Base-by-base conservation (phyloP, 1,284 basidiomycete species). In the Pterulicium gracile region DNA sequence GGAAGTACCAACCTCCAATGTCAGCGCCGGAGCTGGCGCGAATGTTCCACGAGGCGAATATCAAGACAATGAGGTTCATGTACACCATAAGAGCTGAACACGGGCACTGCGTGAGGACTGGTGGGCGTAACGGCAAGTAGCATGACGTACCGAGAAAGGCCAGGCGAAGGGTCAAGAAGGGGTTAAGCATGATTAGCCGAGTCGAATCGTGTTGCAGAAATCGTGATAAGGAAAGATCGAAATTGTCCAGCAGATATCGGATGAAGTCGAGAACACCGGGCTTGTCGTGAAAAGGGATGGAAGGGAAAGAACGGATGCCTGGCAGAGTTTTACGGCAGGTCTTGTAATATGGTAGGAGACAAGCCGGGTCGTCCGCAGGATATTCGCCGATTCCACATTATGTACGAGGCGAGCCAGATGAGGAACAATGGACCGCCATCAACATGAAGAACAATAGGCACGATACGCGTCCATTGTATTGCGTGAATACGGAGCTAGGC, bases 11-110 rank as follows among this genome's bases (percentile, higher is more conserved):
- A 71, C 79, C 63, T 52, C 64, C 57, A 45, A 60, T 46, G 10
- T 61, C 65, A 20, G 58, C 56, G 27, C 61, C 58, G 44, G 53
- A 61, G 22, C 65, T 60, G 14, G 66, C 61, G 40, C 60, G 61
- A 19, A 78, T 59, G 55, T 78, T 76, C 79, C 78, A 81, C 24
- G 69, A 66, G 7, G 77, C 69, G 53, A 81, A 77, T 13, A 70
- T 66, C 45, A 81, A 55, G 12, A 69, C 59, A 42, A 80, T 62
- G 34, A 75, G 48, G 50, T 69, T 75, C 44, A 81, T 56, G 52
- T 73, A 75, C 5, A 65, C 52, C 24, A 80, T 62, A 42, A 81
- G 63, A 49, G 69, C 79, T 82, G 54, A 1, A 42, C 19, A 36
- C 13, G 2, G 36, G 19, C 42, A 4, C 46, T 46, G 32, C 51